Conservation (phyloP, 192 early-diverging fungal species). For the Coemansia sp. region DNA sequence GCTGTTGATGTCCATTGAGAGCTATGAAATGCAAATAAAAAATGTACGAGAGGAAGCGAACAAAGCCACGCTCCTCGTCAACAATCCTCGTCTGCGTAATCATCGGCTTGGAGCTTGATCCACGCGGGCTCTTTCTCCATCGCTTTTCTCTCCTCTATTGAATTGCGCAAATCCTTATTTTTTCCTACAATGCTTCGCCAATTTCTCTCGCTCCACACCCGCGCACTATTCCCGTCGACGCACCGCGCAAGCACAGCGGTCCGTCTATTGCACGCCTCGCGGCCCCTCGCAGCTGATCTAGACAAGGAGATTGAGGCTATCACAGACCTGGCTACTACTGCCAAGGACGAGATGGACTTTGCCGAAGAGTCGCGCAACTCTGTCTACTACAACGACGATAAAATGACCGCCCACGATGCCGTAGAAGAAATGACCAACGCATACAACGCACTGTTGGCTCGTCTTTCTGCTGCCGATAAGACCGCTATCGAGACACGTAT, state of each 20-base stretch:
- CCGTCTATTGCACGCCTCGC: neutral
- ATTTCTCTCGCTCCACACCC: conserved; percentile 18
- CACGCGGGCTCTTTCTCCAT: neutral
- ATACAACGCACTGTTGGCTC: conserved; percentile 26
- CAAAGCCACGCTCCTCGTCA: neutral
- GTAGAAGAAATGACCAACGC: conserved; percentile 43
- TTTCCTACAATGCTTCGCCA: conserved; percentile 17
- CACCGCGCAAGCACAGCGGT: neutral
- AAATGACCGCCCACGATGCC: conserved; percentile 42
- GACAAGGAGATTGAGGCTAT: conserved; percentile 49
- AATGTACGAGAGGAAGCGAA: neutral
- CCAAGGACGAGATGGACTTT: conserved; percentile 55
- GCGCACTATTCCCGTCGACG: conserved; percentile 11
- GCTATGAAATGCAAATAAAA: neutral
- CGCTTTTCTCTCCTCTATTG: neutral
- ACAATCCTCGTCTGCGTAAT: no score
- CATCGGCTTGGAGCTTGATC: neutral
- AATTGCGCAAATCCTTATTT: no score
- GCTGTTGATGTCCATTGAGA: neutral
- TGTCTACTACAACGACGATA: conserved; percentile 53
- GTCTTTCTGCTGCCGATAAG: conserved; percentile 26
- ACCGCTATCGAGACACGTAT: conserved; percentile 28
- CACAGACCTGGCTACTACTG: conserved; percentile 44
- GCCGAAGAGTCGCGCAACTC: conserved; percentile 53
- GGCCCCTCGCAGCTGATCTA: conserved; percentile 10